These are phyloP conservation scores for Porphyrellus cyaneotinctus DNA, from an alignment of 768 basidiomycete species.

Conservation along the genomic window DNA sequence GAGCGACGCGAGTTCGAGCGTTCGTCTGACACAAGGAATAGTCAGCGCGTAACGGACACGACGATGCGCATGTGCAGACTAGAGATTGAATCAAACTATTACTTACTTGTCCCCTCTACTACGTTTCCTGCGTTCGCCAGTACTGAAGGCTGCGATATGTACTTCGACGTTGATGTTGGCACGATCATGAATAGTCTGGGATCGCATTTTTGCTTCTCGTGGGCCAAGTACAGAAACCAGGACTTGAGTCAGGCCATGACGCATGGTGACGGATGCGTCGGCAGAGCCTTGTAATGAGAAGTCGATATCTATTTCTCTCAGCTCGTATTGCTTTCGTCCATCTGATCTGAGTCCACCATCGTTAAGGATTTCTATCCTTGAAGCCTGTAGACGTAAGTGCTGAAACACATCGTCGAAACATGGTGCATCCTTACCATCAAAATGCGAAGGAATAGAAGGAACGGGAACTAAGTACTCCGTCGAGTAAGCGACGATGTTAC, in stretches of 20 bases:
- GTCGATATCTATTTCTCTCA: constrained; percentile 77
- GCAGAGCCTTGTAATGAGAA: constrained; percentile 70
- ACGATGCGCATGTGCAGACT: neutral
- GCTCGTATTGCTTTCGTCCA: constrained; percentile 87
- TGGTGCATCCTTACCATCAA: constrained; percentile 5
- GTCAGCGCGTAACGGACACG: constrained; percentile 5
- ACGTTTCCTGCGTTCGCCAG: constrained; percentile 72
- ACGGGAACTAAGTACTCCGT: neutral
- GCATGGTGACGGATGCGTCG: constrained; percentile 80
- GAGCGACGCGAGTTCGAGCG: constrained; percentile 79
- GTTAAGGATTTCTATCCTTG: constrained; percentile 71
- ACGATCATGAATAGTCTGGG: constrained; percentile 79
- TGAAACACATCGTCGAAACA: neutral
- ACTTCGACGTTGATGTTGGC: constrained; percentile 90
- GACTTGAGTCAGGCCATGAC: constrained; percentile 89
- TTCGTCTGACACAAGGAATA: constrained; percentile 50
- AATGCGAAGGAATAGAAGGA: neutral
- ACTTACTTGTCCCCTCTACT: constrained; percentile 85
- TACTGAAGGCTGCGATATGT: constrained; percentile 81
- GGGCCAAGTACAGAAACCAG: constrained; percentile 89
- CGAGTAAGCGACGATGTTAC: too few relatives aligned
- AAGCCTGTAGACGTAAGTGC: constrained; percentile 33
- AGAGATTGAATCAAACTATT: neutral
- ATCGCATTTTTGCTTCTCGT: constrained; percentile 78
- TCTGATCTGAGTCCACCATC: constrained; percentile 88